These are phyloP conservation scores for Platanthera guangdongensis DNA, from an alignment of 106 monocot genomes.

Conservation along the genomic window DNA sequence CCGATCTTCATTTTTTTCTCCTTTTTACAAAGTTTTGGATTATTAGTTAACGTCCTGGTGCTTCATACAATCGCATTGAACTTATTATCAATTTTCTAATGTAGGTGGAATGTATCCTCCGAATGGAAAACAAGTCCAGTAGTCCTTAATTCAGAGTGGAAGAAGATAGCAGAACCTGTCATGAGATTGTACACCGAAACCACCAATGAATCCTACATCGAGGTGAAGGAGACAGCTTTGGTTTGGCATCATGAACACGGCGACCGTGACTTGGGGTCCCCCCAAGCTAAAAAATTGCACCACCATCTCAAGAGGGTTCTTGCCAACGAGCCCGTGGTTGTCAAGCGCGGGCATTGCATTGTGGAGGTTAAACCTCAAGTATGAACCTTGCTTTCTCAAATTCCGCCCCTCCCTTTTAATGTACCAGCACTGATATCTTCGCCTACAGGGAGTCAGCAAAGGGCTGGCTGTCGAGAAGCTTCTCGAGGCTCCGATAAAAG, in stretches of 20 bases:
- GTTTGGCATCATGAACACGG: slow-evolving; percentile 21
- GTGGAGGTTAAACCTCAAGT: slow-evolving; percentile 33
- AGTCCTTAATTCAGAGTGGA: slow-evolving; percentile 16
- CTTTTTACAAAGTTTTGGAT: no score
- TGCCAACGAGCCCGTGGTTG: slow-evolving; percentile 24
- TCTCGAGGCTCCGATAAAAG: neutral
- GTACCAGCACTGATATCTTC: neutral
- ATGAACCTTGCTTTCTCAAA: neutral
- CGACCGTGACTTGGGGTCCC: slow-evolving; percentile 13
- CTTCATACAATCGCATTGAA: no score
- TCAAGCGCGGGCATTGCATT: slow-evolving; percentile 23
- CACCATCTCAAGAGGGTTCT: slow-evolving; percentile 22
- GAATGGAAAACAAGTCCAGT: slow-evolving; percentile 37
- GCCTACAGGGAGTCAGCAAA: slow-evolving; percentile 5
- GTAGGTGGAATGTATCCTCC: slow-evolving; percentile 23
- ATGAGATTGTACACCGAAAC: slow-evolving; percentile 20
- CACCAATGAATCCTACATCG: slow-evolving; percentile 17
- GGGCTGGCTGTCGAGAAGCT: slow-evolving; percentile 1
- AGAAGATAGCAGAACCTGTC: slow-evolving; percentile 15
- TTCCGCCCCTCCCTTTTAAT: neutral
- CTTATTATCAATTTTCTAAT: neutral
- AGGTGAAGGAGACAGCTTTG: slow-evolving; percentile 19
- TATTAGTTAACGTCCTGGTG: no score
- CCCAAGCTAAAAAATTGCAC: slow-evolving; percentile 14
- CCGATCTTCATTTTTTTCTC: no score